Evolutionary conservation across 306 rosid species (phyloP), one percentile per base, ranked within the genome.

Genomic region (Prunus dulcis): DNA sequence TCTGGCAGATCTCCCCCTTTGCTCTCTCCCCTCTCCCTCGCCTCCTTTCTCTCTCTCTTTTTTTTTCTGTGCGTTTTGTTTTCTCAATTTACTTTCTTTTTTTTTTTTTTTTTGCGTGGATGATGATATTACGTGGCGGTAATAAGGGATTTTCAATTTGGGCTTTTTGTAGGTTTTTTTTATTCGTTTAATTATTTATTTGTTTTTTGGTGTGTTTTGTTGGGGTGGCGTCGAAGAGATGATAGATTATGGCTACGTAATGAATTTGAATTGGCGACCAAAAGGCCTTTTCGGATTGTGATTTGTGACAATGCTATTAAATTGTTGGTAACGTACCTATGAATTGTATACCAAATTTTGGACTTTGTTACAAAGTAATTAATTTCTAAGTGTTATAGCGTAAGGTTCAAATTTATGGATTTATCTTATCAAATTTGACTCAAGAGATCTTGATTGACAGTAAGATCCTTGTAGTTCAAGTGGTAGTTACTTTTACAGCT

Each of bases 1-100:
- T 86, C 20, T 32, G 75, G 73, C 77, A 76, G 85, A 84, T 88
- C 80, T 75, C 65, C 76, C 70, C 45, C 78, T 67, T 47, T 14
- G 28, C 63, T 78, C 55, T 23, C 50, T 41, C 27, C 28, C 28
- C 49, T 72, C 64, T 41, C 64, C 47, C 79, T 74, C 77, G 17
- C 41, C 57, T 49, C 51, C 28, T 56, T 11, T 18, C 19, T 71
- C 56, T 61, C 32, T 22, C 41, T 82, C 19, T 56, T 38, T 55
- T 28, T 32, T 22, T 10, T 67, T 58, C 50, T 58, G 15, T 45
- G 6, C 52, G 69, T 64, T 78, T 69, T 73, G 41, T 47, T 23
- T 65, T 66, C 55, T 63, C 6, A 38, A 28, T 20, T 73, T 79
- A 17, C 6, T 9, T 57, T 79, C 6, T 9, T 57, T 79, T 51